Base-by-base conservation (phyloP, 352 stramenopile species). In the Phytopythium vexans region DNA sequence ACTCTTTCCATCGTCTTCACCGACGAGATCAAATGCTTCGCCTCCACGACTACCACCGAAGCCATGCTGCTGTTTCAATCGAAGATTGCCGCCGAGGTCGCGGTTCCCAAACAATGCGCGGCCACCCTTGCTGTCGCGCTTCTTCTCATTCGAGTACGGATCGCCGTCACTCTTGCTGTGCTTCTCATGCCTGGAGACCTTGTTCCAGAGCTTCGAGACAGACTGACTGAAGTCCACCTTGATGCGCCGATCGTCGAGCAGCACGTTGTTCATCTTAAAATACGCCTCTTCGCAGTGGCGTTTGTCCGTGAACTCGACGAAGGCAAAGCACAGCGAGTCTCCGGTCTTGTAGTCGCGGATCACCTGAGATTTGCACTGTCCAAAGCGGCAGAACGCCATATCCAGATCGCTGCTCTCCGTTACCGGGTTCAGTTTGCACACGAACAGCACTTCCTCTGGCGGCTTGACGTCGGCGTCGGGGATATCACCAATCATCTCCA, bases 181-280 rank as follows among this genome's bases (percentile, higher is more conserved):
- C 37, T 80, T 82, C 48, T 92, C 79, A 67, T 75, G 70, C 10
- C 81, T 68, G 41, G 83, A 77, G 57, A 90, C 74, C 46, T 91
- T 88, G 71, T 98, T 97, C 97, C 97, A 99, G 6, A 99, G 70
- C 66, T 99, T 99, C 6, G 95, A 92, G 1, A 99, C 97, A 33
- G 91, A 98, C 64, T 99, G 97, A 58, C 84, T 98, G 54, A 99
- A 99, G 69, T 99, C 97, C 31, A 94, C 85, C 64, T 94, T 94
- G 53, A 94, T 89, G 34, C 96, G 87, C 15, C 97, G 85, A 66
- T 99, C 97, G 74, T 99, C 97, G 15, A 99, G 88, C 27, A 99
- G 68, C 10, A 98, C 96, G 79, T 99, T 99, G 76, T 99, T 99
- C 97, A 99, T 99, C 85, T 99, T 99, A 56, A 98, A 97, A 68